Evolutionary conservation across 2,329 filamentous ascomycete species (phyloP).

Genomic region (Hypoxylon sp.): DNA sequence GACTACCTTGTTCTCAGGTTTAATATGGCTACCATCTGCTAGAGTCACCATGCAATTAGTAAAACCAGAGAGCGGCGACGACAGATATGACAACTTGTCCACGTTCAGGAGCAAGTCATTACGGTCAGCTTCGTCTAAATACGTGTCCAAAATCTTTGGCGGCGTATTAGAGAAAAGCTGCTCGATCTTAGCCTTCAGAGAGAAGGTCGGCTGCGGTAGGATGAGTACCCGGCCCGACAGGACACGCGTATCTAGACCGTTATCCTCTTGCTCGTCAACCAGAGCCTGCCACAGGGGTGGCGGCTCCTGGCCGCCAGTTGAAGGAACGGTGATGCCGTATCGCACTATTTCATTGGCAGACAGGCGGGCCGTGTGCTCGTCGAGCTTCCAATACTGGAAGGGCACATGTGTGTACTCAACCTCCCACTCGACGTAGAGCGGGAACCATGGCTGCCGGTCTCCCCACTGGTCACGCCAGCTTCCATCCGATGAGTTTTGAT

Average conservation of each 20-base stretch:
- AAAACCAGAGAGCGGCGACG: slow-evolving; percentile 51
- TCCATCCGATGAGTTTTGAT: slow-evolving; percentile 42
- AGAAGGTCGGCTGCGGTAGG: slow-evolving; percentile 59
- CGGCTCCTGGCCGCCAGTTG: too few relatives aligned
- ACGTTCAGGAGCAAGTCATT: slow-evolving; percentile 40
- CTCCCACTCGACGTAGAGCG: slow-evolving; percentile 60
- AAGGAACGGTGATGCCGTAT: slow-evolving; percentile 26
- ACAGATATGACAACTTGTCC: slow-evolving; percentile 45
- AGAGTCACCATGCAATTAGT: slow-evolving; percentile 54
- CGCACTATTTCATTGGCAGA: slow-evolving; percentile 22
- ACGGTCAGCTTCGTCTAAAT: slow-evolving; percentile 34
- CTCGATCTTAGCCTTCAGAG: slow-evolving; percentile 52
- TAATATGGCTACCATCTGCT: slow-evolving; percentile 58
- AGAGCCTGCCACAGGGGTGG: too few relatives aligned
- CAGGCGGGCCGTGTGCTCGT: slow-evolving; percentile 42
- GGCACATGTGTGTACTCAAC: slow-evolving; percentile 59
- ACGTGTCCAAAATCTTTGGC: slow-evolving; percentile 36
- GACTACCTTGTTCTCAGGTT: slow-evolving; percentile 50
- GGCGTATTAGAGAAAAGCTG: slow-evolving; percentile 55
- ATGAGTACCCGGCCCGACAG: slow-evolving; percentile 58
- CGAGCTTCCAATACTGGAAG: slow-evolving; percentile 54
- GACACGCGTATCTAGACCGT: slow-evolving; percentile 44
- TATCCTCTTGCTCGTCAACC: slow-evolving; percentile 1
- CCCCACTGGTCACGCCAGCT: slow-evolving; percentile 54
- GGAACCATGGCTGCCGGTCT: slow-evolving; percentile 49